Conservation (phyloP, 139 green algal genomes). For the Picochlorum sp. region DNA sequence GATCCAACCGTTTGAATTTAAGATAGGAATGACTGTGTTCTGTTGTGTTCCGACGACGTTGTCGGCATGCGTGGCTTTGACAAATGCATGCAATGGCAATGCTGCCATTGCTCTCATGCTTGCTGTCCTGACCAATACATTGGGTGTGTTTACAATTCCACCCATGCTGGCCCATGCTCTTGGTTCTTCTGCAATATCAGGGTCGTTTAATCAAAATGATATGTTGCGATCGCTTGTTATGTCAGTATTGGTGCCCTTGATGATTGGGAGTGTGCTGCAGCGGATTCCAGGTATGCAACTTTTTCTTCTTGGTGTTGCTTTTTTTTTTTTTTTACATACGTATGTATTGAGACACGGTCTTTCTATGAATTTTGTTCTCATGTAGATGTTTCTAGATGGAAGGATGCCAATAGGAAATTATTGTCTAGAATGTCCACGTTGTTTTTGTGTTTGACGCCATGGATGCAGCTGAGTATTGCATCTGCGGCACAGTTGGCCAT, state of each 20-base stretch:
- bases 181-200: conserved; percentile 14
- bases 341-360: neutral
- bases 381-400: conserved; percentile 23
- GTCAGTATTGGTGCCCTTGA: conserved; percentile 56
- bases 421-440: conserved; percentile 34
- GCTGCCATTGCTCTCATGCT: conserved; percentile 66
- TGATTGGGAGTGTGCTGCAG: conserved; percentile 35
- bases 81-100: conserved; percentile 51
- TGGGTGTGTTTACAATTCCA: conserved; percentile 64
- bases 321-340: neutral
- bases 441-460: conserved; percentile 59
- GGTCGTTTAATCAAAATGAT: conserved; percentile 18
- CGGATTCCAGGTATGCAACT: neutral
- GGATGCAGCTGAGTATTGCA: conserved; percentile 62
- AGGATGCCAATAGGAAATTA: conserved; percentile 31
- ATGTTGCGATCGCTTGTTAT: conserved; percentile 54
- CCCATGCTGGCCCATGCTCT: conserved; percentile 44
- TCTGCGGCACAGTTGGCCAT: conserved; percentile 17
- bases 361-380: neutral
- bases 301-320: too few relatives aligned
- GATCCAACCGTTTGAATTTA: conserved; percentile 33
- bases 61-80: conserved; percentile 40
- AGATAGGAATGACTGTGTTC: conserved; percentile 56
- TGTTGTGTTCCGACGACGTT: conserved; percentile 65
- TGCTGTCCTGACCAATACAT: conserved; percentile 58